Percentiles rank a stretch among this genome's conserved stretches.
Evolutionary conservation across 208 protist genomes (phyloP).

Genomic region (Acanthamoeba quina): DNA sequence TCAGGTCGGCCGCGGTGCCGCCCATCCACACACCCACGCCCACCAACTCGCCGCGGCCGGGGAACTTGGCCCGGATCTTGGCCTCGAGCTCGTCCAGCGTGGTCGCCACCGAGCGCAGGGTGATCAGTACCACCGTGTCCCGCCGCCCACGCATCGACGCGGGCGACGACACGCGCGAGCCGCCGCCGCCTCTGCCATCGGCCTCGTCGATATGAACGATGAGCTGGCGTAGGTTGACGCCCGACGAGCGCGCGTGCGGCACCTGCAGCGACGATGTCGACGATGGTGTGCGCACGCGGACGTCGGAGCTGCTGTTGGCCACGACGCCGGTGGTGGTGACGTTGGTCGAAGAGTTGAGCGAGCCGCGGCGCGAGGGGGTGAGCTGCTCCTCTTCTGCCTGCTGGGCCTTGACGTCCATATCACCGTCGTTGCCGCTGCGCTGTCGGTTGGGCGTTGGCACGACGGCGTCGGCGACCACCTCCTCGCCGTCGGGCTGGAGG

Average conservation of each 20-base stretch:
- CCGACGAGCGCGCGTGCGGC: neutral
- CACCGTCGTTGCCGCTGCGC: too few relatives aligned
- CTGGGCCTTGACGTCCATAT: too few relatives aligned
- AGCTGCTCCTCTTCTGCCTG: neutral
- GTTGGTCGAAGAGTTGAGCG: too few relatives aligned
- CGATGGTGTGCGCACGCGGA: too few relatives aligned
- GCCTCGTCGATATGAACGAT: constrained; percentile 6
- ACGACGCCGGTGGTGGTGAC: too few relatives aligned
- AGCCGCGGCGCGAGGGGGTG: too few relatives aligned
- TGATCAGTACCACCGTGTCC: constrained; percentile 6
- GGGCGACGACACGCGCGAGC: neutral
- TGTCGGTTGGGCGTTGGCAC: too few relatives aligned
- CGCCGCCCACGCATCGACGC: neutral
- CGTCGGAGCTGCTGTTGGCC: too few relatives aligned
- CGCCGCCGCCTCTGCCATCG: neutral
- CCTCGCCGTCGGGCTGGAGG: too few relatives aligned
- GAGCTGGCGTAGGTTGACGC: neutral
- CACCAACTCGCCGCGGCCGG: neutral
- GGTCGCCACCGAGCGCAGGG: neutral
- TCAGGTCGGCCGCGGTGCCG: neutral
- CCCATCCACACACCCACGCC: neutral
- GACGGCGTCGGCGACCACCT: too few relatives aligned
- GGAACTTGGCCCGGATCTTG: constrained; percentile 31
- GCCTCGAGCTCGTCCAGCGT: constrained; percentile 6
- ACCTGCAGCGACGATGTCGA: neutral